A percentile compares a stretch with the other conserved stretches of the same genome.
Conservation (phyloP, 208 protist genomes). For the Kentomonas sorsogonicus region DNA sequence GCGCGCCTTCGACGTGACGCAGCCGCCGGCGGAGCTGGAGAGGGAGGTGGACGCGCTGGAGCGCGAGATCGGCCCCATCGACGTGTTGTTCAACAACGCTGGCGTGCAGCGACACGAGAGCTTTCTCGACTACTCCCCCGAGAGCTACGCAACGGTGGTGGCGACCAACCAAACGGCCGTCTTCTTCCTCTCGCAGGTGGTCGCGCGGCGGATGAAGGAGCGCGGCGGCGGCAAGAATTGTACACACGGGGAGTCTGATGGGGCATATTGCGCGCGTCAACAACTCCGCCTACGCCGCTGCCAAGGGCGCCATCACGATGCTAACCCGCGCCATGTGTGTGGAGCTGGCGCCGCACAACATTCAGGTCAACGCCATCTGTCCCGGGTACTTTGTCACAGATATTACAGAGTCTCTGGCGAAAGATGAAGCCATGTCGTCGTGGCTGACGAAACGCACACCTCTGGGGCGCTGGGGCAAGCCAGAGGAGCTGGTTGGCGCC, state of each 20-base stretch:
- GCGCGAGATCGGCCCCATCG: conserved; percentile 23
- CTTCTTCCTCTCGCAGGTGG: conserved; percentile 28
- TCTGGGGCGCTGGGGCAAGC: conserved; percentile 17
- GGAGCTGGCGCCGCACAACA: conserved; percentile 26
- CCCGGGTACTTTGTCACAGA: conserved; percentile 26
- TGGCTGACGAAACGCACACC: conserved; percentile 26
- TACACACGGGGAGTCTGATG: conserved; percentile 39
- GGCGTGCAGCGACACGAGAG: conserved; percentile 30
- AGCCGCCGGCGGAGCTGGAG: background rate
- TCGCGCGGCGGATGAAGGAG: conserved; percentile 25
- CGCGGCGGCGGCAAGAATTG: conserved; percentile 26
- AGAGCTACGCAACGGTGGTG: conserved; percentile 33
- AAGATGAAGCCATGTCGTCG: conserved; percentile 5
- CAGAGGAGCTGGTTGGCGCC: conserved; percentile 25
- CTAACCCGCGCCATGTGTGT: conserved; percentile 41
- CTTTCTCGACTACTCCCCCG: conserved; percentile 25
- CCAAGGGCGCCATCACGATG: conserved; percentile 39
- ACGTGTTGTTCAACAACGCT: conserved; percentile 56
- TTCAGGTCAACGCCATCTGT: conserved; percentile 41
- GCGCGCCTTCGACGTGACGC: conserved; percentile 14
- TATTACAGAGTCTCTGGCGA: conserved; percentile 20
- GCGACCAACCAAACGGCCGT: conserved; percentile 28
- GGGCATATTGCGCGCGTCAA: conserved; percentile 19
- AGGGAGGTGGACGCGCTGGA: conserved; percentile 16
- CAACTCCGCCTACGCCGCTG: conserved; percentile 37